A percentile compares a stretch with the other conserved stretches of the same genome.
These are phyloP conservation scores for Ceratocystis cacaofunesta DNA, from an alignment of 2,329 filamentous ascomycete genomes.

Conservation along the genomic window DNA sequence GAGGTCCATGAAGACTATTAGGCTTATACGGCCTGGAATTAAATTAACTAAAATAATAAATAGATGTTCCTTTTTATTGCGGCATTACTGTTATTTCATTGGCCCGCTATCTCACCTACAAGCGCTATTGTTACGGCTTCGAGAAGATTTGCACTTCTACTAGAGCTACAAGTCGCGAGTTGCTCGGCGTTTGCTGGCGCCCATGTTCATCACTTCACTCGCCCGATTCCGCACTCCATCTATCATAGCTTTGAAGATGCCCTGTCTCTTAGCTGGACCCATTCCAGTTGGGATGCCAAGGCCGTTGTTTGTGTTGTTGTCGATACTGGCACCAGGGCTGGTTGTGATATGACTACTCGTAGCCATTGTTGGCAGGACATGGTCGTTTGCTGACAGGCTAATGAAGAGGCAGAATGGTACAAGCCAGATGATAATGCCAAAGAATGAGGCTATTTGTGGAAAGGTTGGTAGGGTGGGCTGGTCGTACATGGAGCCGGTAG, in stretches of 20 bases:
- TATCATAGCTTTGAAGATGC: constrained; percentile 51
- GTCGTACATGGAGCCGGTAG: constrained; percentile 45
- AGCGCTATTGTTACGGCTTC: too few relatives aligned
- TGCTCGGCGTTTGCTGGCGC: not conserved
- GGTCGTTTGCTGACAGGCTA: constrained; percentile 83
- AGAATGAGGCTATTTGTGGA: constrained; percentile 89
- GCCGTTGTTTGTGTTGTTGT: not conserved
- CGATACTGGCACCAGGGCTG: constrained; percentile 22
- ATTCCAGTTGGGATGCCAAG: not conserved
- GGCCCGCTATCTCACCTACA: not conserved
- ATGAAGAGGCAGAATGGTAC: constrained; percentile 93
- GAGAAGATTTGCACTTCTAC: not conserved
- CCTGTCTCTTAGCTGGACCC: constrained; percentile 36
- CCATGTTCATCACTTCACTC: not conserved
- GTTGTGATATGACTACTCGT: constrained; percentile 35
- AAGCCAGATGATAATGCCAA: constrained; percentile 91
- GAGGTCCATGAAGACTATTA: too few relatives aligned
- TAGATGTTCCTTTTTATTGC: not conserved
- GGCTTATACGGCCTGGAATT: not conserved
- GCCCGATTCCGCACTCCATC: constrained; percentile 25
- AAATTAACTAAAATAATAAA: not conserved
- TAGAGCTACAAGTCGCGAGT: constrained; percentile 6
- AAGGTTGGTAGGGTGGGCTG: constrained; percentile 58
- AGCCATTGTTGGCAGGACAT: constrained; percentile 84
- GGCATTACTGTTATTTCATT: not conserved